Evolutionary conservation across 1,139 yeast species (phyloP).

Genomic region (Saccharomyces hybrid): DNA sequence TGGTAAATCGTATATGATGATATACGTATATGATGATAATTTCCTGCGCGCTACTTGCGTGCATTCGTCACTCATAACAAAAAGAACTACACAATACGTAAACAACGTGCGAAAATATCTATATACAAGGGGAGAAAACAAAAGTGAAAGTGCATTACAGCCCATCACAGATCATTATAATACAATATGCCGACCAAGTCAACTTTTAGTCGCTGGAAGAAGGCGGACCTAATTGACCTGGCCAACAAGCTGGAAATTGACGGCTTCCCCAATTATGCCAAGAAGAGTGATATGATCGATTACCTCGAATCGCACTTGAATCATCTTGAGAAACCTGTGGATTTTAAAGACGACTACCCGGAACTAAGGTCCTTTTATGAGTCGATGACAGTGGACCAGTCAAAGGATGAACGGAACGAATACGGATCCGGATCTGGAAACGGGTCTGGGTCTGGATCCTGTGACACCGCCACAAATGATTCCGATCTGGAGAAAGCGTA

Average conservation of each 20-base stretch:
- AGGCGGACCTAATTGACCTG: conserved; percentile 25
- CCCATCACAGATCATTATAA: neutral
- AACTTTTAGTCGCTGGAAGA: conserved; percentile 23
- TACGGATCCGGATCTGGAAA: conserved; percentile 4
- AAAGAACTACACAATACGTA: neutral
- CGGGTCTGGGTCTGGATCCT: conserved; percentile 2
- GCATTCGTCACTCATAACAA: neutral
- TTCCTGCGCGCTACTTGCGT: neutral
- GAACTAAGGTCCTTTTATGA: conserved; percentile 27
- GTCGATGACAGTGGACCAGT: conserved; percentile 10
- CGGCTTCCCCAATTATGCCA: conserved; percentile 14
- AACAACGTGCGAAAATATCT: neutral
- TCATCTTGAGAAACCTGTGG: conserved; percentile 18
- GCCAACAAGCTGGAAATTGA: conserved; percentile 22
- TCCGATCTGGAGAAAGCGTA: conserved; percentile 3
- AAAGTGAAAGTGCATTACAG: neutral
- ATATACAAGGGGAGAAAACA: neutral
- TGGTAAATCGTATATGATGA: neutral
- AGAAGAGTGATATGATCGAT: conserved; percentile 20
- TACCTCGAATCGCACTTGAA: conserved; percentile 18
- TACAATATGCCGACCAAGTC: neutral
- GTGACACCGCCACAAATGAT: neutral
- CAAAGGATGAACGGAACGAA: conserved; percentile 9
- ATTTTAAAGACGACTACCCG: conserved; percentile 23
- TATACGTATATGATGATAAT: neutral